Evolutionary conservation across 148 eudicot genomes (phyloP).

Genomic region (Nepenthes gracilis): DNA sequence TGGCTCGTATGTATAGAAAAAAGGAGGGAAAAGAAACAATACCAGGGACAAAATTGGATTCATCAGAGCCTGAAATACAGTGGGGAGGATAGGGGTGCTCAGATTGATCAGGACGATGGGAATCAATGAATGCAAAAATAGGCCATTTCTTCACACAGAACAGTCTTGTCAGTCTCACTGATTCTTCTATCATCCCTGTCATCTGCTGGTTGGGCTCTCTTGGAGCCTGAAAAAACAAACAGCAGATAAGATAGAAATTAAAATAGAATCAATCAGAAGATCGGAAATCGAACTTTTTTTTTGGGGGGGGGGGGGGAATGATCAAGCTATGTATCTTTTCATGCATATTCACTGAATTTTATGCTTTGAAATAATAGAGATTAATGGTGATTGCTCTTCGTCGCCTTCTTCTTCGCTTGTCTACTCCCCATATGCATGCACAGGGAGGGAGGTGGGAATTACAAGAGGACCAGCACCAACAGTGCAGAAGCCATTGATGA

Average conservation of each 20-base stretch:
- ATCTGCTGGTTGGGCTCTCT: conserved; percentile 25
- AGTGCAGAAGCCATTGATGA: conserved; percentile 43
- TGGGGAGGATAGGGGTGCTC: conserved; percentile 38
- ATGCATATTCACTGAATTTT: too few species aligned
- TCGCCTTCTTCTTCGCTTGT: background rate
- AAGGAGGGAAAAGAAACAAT: background rate
- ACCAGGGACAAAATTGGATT: conserved; percentile 35
- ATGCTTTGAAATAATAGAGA: too few species aligned
- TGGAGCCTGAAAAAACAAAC: conserved; percentile 18
- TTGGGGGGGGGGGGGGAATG: too few species aligned
- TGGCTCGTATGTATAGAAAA: too few species aligned
- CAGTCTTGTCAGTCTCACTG: conserved; percentile 18
- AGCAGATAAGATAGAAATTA: background rate
- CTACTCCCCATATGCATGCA: background rate
- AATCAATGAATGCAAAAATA: conserved; percentile 26
- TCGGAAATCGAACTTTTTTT: background rate
- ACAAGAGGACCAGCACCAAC: conserved; percentile 33
- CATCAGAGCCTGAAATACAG: conserved; percentile 29
- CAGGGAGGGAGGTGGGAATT: background rate
- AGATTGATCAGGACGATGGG: conserved; percentile 22
- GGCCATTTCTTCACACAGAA: conserved; percentile 35
- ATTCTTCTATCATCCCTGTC: conserved; percentile 23
- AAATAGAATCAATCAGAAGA: background rate
- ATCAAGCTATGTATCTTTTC: too few species aligned
- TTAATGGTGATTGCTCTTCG: too few species aligned